phyloP scores from a whole-genome alignment of 2,329 filamentous ascomycete species.

The Hortaea sp. region DNA sequence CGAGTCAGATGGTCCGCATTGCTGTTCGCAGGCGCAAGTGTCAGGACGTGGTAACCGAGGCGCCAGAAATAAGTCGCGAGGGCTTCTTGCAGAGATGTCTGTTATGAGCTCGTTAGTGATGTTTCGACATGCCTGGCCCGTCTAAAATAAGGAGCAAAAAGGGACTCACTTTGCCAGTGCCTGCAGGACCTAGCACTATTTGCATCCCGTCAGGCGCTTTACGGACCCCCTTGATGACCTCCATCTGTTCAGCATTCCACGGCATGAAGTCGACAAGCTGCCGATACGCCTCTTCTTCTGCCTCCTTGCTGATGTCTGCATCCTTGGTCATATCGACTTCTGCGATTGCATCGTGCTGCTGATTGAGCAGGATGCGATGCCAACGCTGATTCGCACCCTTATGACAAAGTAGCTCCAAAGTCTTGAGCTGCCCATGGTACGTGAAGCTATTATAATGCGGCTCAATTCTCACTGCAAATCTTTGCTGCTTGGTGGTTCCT shows the following conservation, averaged over 20 bases:
- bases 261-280: slow-evolving; percentile 5
- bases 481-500: no score
- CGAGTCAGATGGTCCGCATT: slow-evolving; percentile 7
- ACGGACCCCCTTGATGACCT: slow-evolving; percentile 7
- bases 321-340: slow-evolving; percentile 5
- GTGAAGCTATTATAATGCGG: slow-evolving; percentile 6
- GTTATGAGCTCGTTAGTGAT: no score
- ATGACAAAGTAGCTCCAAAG: slow-evolving; percentile 1
- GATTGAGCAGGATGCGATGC: slow-evolving; percentile 11
- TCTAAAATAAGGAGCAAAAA: no score
- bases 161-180: slow-evolving; percentile 5
- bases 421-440: slow-evolving; percentile 16
- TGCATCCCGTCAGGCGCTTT: slow-evolving; percentile 3
- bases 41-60: slow-evolving; percentile 8
- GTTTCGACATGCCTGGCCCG: no score
- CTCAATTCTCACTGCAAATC: background rate
- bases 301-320: background rate
- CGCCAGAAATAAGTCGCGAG: slow-evolving; percentile 10
- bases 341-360: slow-evolving; percentile 5
- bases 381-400: slow-evolving; percentile 4
- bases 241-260: slow-evolving; percentile 10
- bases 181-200: slow-evolving; percentile 8
- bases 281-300: background rate
- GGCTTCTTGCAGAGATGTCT: slow-evolving; percentile 10
- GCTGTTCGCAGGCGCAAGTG: slow-evolving; percentile 9